Evolutionary conservation across 2,329 filamentous ascomycete species (phyloP).

Genomic region (Botryotinia convoluta): DNA sequence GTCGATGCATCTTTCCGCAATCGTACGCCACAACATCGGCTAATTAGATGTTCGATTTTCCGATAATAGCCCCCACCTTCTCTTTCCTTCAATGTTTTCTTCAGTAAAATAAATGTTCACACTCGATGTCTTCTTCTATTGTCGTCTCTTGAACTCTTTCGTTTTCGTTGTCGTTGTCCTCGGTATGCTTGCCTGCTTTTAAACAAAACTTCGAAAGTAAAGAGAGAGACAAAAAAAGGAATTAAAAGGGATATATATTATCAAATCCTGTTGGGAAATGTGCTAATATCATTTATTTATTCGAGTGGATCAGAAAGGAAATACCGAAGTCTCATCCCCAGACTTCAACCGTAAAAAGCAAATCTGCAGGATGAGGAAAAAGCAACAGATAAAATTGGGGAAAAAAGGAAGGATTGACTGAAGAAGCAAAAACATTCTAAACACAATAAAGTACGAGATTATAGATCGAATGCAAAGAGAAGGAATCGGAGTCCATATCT

Average conservation of each 20-base stretch:
- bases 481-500: background rate
- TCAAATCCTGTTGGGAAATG: conserved; percentile 5
- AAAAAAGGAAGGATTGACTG: background rate
- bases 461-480: background rate
- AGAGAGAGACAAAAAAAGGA: background rate
- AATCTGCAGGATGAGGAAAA: conserved; percentile 2
- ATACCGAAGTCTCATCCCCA: conserved; percentile 9
- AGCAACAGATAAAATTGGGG: background rate
- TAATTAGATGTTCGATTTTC: conserved; percentile 3
- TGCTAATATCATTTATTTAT: conserved; percentile 15
- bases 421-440: background rate
- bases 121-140: background rate
- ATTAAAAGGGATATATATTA: conserved; percentile 9
- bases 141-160: background rate
- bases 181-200: background rate
- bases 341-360: conserved; percentile 8
- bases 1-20: conserved; percentile 23
- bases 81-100: background rate
- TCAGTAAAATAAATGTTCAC: background rate
- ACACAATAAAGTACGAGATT: conserved; percentile 5
- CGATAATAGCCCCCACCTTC: conserved; percentile 1
- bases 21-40: conserved; percentile 15
- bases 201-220: background rate
- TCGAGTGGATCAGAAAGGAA: conserved; percentile 20
- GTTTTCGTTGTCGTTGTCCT: background rate